Conservation (phyloP, 1,284 basidiomycete species). For the Mycosarcoma mackinlayi region DNA sequence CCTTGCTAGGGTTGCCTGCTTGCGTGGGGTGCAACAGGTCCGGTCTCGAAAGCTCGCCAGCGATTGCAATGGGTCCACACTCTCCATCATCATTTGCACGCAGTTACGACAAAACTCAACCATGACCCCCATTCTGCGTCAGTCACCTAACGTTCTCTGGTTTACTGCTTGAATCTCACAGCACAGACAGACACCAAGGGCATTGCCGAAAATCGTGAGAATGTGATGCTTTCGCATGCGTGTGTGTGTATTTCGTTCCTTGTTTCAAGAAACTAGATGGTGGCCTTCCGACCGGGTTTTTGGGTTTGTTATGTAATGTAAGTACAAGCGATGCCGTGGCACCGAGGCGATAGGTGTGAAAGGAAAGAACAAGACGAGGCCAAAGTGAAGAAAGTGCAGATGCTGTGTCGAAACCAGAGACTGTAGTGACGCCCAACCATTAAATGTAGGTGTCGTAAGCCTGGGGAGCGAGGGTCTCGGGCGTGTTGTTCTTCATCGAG, state of each 20-base stretch:
- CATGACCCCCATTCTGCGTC: too few species aligned
- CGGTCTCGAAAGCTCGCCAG: too few species aligned
- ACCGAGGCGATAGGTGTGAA: conserved; percentile 7
- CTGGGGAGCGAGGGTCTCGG: conserved; percentile 91
- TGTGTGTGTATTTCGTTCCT: conserved; percentile 16
- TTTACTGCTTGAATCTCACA: background rate
- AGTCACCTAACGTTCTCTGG: too few species aligned
- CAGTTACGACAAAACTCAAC: too few species aligned
- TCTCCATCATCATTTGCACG: too few species aligned
- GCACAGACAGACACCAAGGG: background rate
- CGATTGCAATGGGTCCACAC: too few species aligned
- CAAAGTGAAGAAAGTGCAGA: conserved; percentile 17
- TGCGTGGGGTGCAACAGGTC: too few species aligned
- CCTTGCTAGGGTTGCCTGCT: too few species aligned
- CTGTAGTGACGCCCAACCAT: conserved; percentile 34
- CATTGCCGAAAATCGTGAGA: conserved; percentile 12
- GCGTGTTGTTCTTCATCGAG: conserved; percentile 79
- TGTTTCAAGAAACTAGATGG: conserved; percentile 9
- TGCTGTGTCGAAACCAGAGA: conserved; percentile 4
- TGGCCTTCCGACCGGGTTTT: conserved; percentile 34
- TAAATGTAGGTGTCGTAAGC: conserved; percentile 73
- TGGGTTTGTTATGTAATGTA: conserved; percentile 14
- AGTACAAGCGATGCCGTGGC: conserved; percentile 5
- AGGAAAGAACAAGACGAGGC: conserved; percentile 1
- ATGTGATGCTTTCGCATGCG: conserved; percentile 37